Evolutionary conservation across 1,139 yeast genomes (phyloP), one percentile per base, ranked within the genome.

Genomic region (Candida frijolesensis): DNA sequence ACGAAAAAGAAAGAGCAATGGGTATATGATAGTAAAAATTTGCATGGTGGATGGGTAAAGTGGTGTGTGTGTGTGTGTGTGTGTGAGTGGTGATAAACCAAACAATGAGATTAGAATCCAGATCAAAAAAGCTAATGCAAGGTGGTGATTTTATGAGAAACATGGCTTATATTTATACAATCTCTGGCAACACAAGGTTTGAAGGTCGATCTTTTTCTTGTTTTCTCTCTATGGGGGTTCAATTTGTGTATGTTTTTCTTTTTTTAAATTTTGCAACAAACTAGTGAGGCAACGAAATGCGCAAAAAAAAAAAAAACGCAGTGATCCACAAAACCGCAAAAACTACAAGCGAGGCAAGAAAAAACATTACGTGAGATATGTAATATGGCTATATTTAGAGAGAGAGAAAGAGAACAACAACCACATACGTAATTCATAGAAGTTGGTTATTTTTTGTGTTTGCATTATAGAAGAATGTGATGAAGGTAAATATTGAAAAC

Each of bases 401-500:
- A 25, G 8, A 19, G 22, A 19, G 22, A 19, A 4, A 19, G 22
- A 19, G 22, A 19, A 19, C 22, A 19, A 19, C 22, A 19, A 19
- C 22, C 22, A 19, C 22, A 19, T 19, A 19, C 22, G 22, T 19
- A 19, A 19, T 19, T 19, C 22, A 19, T 19, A 4, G 22, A 19
- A 3, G 22, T 16, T 35, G 19, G 12, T 2, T 25, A 4, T 22
- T 7, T n/a, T 39, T 39, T 41, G 33, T 19, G 44, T 41, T 37
- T 37, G 18, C 16, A 12, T 25, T 14, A 39, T 12, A 14, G n/a
- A 22, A 39, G 42, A 39, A 39, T 39, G 42, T 39, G 42, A 39
- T 39, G 42, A 38, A 10, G 29, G 10, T 10, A 14, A 38, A 18
- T 15, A 14, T 10, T 10, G 2, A 19, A 4, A 12, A 38, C 22